Base-by-base conservation (phyloP, 768 basidiomycete genomes). In the Mycena chlorophos region DNA sequence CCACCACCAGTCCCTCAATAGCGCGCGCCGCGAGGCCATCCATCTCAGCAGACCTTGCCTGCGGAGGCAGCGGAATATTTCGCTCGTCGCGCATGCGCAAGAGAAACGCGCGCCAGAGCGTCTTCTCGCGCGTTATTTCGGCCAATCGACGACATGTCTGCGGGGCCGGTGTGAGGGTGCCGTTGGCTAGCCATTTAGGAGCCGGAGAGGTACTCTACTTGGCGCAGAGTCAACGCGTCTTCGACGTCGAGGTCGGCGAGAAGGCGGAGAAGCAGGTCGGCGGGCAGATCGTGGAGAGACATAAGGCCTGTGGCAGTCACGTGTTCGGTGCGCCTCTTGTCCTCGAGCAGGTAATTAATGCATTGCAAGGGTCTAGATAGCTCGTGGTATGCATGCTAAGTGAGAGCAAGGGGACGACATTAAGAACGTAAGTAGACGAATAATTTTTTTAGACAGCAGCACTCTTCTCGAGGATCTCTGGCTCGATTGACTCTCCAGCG, bases 401-500 rank as follows among this genome's bases (percentile, higher is more conserved):
- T n/a, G n/a, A n/a, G n/a, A n/a, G n/a, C n/a, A n/a, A n/a, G n/a
- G n/a, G n/a, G n/a, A n/a, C n/a, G n/a, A n/a, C n/a, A n/a, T n/a
- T n/a, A n/a, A n/a, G n/a, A n/a, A n/a, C n/a, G n/a, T n/a, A n/a
- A n/a, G n/a, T n/a, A n/a, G n/a, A n/a, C n/a, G n/a, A n/a, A n/a
- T 45, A 45, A 8, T 45, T 45, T 23, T 47, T 29, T 49, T 30
- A 49, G 10, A 49, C 48, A n/a, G 17, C 31, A 5, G 50, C 53
- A n/a, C n/a, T n/a, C n/a, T n/a, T n/a, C 17, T 55, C 31, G 6
- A 61, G 42, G 31, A 61, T 38, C 22, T 43, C 42, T 2, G 60
- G 60, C 39, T 57, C 60, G 42, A 57, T 57, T 1, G 60, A 61
- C 46, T 61, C 60, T 22, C 60, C 56, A 1, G 60, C 60, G 23